Evolutionary conservation across 2,329 filamentous ascomycete species (phyloP).

Genomic region (Exophiala phaeomuriformis): DNA sequence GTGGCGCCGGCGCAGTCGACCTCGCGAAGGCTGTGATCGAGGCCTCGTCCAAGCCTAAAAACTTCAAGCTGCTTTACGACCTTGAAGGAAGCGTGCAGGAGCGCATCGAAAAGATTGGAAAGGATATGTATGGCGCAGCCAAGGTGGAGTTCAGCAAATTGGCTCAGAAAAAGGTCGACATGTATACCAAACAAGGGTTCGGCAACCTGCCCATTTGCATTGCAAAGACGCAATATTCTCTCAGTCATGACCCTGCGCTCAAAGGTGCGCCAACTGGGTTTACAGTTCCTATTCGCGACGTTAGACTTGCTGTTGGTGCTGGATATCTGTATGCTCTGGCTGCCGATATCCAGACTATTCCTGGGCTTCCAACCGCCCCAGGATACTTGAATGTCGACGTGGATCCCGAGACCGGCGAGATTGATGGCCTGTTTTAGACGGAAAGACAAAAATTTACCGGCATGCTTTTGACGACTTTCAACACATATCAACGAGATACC

Average conservation of each 20-base stretch:
- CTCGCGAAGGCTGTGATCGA: conserved; percentile 80
- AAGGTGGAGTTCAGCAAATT: conserved; percentile 88
- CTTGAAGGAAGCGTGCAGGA: conserved; percentile 73
- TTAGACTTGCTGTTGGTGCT: conserved; percentile 86
- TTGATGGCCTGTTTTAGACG: conserved; percentile 72
- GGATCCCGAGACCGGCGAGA: conserved; percentile 73
- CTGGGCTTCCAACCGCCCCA: conserved; percentile 86
- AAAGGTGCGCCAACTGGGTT: conserved; percentile 95
- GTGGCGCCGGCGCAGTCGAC: conserved; percentile 81
- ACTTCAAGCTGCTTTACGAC: conserved; percentile 81
- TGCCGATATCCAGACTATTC: conserved; percentile 97
- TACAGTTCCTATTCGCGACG: conserved; percentile 87
- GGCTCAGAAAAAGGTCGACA: conserved; percentile 93
- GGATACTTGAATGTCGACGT: conserved; percentile 91
- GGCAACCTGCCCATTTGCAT: conserved; percentile 91
- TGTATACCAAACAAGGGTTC: conserved; percentile 85
- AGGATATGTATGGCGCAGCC: conserved; percentile 88
- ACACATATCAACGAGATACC: conserved; percentile 5
- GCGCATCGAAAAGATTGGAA: conserved; percentile 83
- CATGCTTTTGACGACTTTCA: conserved; percentile 4
- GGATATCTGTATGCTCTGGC: conserved; percentile 93
- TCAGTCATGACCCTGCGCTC: conserved; percentile 84
- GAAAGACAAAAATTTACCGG: not conserved
- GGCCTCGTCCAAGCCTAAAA: conserved; percentile 72
- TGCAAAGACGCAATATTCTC: conserved; percentile 96